Percentiles rank a stretch among this genome's conserved stretches.
phyloP scores from a whole-genome alignment of 208 protist species.

The Leishmania mexicana region DNA sequence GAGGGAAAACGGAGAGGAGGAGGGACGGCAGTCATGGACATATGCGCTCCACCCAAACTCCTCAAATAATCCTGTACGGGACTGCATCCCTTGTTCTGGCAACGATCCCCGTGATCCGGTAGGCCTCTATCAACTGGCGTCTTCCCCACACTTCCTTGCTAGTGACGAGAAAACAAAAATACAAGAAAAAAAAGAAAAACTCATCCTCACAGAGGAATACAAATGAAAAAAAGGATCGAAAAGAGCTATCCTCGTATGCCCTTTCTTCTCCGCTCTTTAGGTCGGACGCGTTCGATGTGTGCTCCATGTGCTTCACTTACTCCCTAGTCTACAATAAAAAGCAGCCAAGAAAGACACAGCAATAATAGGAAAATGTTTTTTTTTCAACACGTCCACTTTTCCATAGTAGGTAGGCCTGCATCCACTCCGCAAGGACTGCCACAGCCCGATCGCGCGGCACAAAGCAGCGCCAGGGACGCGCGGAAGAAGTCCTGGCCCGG shows the following conservation, averaged over 20 bases:
- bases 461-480: background rate
- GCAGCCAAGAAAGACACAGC: background rate
- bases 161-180: background rate
- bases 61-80: background rate
- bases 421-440: background rate
- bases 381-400: background rate
- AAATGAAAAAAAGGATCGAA: background rate
- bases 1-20: constrained; percentile 11
- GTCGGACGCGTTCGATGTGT: background rate
- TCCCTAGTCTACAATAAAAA: background rate
- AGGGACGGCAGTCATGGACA: background rate
- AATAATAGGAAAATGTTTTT: background rate
- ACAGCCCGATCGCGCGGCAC: background rate
- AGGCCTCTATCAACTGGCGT: background rate
- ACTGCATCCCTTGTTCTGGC: background rate
- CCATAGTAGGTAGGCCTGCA: background rate
- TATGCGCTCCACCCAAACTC: background rate
- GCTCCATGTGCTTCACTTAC: background rate
- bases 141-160: background rate
- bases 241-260: background rate
- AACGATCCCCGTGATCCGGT: background rate
- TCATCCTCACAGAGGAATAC: background rate
- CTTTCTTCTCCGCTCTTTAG: background rate
- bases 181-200: background rate
- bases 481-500: background rate